A percentile compares a stretch with the other conserved stretches of the same genome.
These are phyloP conservation scores for Chloromonas sp. DNA, from an alignment of 163 green algal species.

Conservation along the genomic window DNA sequence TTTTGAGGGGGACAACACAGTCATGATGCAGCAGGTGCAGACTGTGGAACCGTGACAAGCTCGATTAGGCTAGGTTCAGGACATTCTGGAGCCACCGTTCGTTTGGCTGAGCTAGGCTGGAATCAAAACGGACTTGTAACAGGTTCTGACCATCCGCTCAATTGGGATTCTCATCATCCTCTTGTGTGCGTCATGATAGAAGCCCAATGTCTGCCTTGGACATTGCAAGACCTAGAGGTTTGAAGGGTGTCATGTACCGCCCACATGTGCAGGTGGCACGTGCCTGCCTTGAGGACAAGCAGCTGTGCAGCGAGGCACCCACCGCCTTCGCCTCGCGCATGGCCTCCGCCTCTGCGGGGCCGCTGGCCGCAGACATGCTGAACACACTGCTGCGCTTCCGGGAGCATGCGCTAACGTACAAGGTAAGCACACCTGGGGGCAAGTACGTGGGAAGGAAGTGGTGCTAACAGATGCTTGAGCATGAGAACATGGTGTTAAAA, in stretches of 20 bases:
- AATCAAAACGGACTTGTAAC: no score
- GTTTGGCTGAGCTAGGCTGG: no score
- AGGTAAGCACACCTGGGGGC: constrained; percentile 26
- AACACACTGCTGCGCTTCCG: constrained; percentile 45
- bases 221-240: no score
- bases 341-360: not conserved
- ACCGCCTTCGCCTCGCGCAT: not conserved
- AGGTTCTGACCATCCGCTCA: no score
- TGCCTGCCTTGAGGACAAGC: constrained; percentile 41
- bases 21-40: constrained; percentile 88
- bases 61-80: no score
- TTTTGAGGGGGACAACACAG: constrained; percentile 92
- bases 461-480: no score
- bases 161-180: no score
- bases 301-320: not conserved
- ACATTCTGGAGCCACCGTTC: no score
- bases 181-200: no score
- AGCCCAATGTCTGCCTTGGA: no score
- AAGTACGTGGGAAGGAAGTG: not conserved
- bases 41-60: not conserved
- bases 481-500: no score
- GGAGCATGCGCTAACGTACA: constrained; percentile 37
- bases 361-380: constrained; percentile 13
- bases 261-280: constrained; percentile 33
- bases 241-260: constrained; percentile 1